Evolutionary conservation across 768 basidiomycete species (phyloP).

Genomic region (Amanita exitialis): DNA sequence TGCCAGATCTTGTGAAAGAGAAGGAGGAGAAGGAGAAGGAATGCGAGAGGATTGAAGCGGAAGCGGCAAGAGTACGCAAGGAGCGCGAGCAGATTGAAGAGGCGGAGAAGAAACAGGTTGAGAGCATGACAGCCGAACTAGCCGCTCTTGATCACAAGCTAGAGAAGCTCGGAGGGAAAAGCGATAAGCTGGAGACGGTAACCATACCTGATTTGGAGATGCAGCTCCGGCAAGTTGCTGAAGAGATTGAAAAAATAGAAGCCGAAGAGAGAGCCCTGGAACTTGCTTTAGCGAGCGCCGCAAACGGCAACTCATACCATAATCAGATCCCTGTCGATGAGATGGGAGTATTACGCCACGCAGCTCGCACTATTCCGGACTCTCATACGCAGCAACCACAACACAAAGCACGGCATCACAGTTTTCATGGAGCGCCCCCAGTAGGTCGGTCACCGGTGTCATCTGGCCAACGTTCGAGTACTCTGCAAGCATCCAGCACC

Average conservation of each 20-base stretch:
- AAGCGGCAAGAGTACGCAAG: constrained; percentile 33
- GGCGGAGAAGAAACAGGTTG: constrained; percentile 41
- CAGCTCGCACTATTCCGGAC: background rate
- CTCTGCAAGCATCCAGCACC: background rate
- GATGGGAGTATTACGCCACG: constrained; percentile 4
- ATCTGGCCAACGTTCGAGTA: background rate
- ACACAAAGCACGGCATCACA: too few species aligned
- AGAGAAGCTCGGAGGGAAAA: constrained; percentile 56
- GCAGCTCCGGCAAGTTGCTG: constrained; percentile 47
- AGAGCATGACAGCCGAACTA: constrained; percentile 50
- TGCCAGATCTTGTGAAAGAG: constrained; percentile 30
- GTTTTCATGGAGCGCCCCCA: constrained; percentile 1
- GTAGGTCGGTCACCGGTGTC: constrained; percentile 10
- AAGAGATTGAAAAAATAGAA: constrained; percentile 44
- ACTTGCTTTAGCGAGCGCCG: constrained; percentile 7
- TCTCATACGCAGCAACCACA: too few species aligned
- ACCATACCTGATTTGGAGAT: constrained; percentile 60
- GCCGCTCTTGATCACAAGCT: constrained; percentile 44
- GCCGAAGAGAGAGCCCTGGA: constrained; percentile 20
- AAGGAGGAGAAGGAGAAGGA: constrained; percentile 31
- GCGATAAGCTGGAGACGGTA: constrained; percentile 52
- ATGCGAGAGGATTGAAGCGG: constrained; percentile 32
- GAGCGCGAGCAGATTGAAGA: constrained; percentile 38
- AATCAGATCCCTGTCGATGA: constrained; percentile 3
- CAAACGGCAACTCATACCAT: constrained; percentile 2